A percentile compares a stretch with the other conserved stretches of the same genome.
Evolutionary conservation across 1,284 basidiomycete genomes (phyloP).

Genomic region (Ceratobasidium sp.): DNA sequence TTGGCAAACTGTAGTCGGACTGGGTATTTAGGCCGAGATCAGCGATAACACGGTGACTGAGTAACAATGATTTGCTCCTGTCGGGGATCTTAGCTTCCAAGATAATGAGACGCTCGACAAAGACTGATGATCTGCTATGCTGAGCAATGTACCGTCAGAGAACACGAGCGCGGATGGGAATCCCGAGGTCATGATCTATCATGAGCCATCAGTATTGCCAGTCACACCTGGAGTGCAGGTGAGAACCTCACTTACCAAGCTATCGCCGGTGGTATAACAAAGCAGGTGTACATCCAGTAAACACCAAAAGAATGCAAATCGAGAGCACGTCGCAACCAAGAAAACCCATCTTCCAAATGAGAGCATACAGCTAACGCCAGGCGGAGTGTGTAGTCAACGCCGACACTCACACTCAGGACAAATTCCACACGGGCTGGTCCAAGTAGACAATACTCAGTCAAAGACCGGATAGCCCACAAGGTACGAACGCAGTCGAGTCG

Average conservation of each 20-base stretch:
- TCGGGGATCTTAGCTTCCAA: background rate
- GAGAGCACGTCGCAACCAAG: background rate
- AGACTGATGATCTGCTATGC: background rate
- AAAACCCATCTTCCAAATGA: background rate
- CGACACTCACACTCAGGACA: background rate
- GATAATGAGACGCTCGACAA: background rate
- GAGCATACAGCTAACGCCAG: background rate
- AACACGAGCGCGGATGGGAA: background rate
- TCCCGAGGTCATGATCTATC: background rate
- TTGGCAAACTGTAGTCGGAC: background rate
- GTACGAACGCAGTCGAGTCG: conserved; percentile 6
- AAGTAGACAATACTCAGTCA: background rate
- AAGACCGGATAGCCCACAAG: background rate
- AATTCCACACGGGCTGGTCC: background rate
- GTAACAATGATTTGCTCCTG: background rate
- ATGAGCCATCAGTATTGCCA: background rate
- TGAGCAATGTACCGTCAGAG: background rate
- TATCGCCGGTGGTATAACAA: background rate
- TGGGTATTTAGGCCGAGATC: background rate
- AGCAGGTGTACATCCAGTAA: background rate
- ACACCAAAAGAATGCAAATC: background rate
- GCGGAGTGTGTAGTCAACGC: background rate
- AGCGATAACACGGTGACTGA: background rate
- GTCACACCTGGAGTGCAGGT: background rate
- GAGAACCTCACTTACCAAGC: conserved; percentile 7